Evolutionary conservation across 1,284 basidiomycete species (phyloP).

Genomic region (Malassezia globosa): DNA sequence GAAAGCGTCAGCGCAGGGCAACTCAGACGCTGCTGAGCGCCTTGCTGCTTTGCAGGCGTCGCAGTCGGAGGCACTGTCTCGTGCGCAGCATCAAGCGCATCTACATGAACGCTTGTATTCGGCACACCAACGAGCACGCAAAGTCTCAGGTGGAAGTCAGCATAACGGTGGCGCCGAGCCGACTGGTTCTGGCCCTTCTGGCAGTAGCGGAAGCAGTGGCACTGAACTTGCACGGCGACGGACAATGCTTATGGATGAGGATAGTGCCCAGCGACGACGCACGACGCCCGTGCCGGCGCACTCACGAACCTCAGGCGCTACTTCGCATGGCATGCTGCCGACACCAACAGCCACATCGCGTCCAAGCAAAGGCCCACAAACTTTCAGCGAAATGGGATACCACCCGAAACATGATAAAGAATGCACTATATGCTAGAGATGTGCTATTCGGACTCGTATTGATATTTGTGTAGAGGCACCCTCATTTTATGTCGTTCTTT

Average conservation of each 20-base stretch:
- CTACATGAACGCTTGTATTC: constrained; percentile 69
- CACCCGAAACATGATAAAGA: constrained; percentile 62
- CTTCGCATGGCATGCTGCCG: not conserved
- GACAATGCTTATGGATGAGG: constrained; percentile 14
- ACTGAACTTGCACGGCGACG: constrained; percentile 9
- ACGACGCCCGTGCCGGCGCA: not conserved
- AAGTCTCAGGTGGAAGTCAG: not conserved
- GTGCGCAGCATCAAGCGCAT: constrained; percentile 67
- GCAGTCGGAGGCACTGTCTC: constrained; percentile 54
- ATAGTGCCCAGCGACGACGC: constrained; percentile 8
- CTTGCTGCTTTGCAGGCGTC: constrained; percentile 57
- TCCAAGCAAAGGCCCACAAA: constrained; percentile 52
- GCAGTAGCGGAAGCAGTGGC: constrained; percentile 20
- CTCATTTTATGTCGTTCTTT: too few relatives aligned
- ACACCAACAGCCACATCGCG: constrained; percentile 5
- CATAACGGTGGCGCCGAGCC: not conserved
- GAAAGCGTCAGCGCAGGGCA: constrained; percentile 63
- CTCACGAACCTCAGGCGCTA: not conserved
- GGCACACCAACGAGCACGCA: constrained; percentile 63
- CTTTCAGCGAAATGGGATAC: constrained; percentile 87
- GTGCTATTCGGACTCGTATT: too few relatives aligned
- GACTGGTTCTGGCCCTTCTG: constrained; percentile 12
- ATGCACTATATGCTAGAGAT: constrained; percentile 52
- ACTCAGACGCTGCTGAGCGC: constrained; percentile 66
- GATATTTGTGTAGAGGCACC: too few relatives aligned